phyloP scores from a whole-genome alignment of 2,329 filamentous ascomycete genomes.

The Fusarium proliferatum region DNA sequence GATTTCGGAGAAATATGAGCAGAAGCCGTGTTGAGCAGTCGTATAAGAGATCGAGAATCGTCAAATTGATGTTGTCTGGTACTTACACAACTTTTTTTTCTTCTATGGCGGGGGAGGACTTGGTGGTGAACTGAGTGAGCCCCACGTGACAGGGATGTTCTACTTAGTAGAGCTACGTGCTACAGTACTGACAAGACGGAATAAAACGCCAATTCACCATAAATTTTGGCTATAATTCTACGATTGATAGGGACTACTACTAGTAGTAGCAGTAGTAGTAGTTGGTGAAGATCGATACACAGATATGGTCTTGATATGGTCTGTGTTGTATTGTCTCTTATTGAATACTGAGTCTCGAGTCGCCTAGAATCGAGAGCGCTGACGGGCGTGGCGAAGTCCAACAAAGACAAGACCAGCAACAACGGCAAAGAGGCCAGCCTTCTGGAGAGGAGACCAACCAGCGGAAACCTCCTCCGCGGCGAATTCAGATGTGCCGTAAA shows the following conservation, averaged over 20 bases:
- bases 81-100: constrained; percentile 50
- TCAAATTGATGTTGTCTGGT: constrained; percentile 10
- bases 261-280: no score
- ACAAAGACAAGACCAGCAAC: constrained; percentile 37
- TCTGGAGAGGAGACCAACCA: constrained; percentile 40
- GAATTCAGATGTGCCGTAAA: constrained; percentile 42
- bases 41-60: neutral
- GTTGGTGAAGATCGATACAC: neutral
- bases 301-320: constrained; percentile 4
- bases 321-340: constrained; percentile 27
- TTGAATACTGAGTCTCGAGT: constrained; percentile 1
- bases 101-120: constrained; percentile 36
- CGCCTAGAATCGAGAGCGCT: constrained; percentile 34
- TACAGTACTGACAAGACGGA: neutral
- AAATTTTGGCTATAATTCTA: neutral
- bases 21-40: neutral
- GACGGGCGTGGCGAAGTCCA: constrained; percentile 37
- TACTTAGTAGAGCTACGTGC: neutral
- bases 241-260: neutral
- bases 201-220: neutral
- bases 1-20: neutral
- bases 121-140: constrained; percentile 19
- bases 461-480: constrained; percentile 25
- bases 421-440: constrained; percentile 37
- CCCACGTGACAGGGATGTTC: constrained; percentile 48